Evolutionary conservation across 176 grass and related monocot genomes (phyloP).

Genomic region (Phyllostachys edulis): DNA sequence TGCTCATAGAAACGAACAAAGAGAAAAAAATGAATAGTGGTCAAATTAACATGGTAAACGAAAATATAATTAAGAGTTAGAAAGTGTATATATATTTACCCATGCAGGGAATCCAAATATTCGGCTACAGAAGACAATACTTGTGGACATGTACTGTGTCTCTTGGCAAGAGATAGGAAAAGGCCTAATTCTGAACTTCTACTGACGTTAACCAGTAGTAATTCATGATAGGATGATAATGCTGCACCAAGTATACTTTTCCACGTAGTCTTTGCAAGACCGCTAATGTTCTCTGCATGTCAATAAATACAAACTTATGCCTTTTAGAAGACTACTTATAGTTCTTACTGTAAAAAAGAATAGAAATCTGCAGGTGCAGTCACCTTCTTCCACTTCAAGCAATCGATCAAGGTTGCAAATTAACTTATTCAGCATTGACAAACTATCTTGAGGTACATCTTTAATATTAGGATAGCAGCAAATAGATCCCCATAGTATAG

Average conservation of each 20-base stretch:
- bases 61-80: not conserved
- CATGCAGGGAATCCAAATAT: constrained; percentile 60
- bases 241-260: constrained; percentile 75
- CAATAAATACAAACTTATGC: not conserved
- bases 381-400: constrained; percentile 68
- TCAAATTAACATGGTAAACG: not conserved
- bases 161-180: constrained; percentile 70
- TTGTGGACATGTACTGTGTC: constrained; percentile 64
- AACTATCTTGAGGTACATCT: constrained; percentile 42
- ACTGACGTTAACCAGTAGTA: constrained; percentile 30
- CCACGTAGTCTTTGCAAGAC: constrained; percentile 73
- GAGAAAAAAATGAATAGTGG: constrained; percentile 18
- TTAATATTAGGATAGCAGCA: constrained; percentile 62
- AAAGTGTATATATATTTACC: constrained; percentile 37
- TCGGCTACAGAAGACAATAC: constrained; percentile 81
- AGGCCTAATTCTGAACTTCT: constrained; percentile 49
- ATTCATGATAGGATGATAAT: constrained; percentile 60
- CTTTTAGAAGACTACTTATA: not conserved
- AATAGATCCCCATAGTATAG: constrained; percentile 77
- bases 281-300: constrained; percentile 46
- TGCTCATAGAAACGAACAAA: constrained; percentile 23
- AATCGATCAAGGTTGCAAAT: constrained; percentile 55
- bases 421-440: constrained; percentile 61
- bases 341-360: constrained; percentile 21
- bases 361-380: constrained; percentile 20